These are phyloP conservation scores for Amanita rimosa DNA, from an alignment of 768 basidiomycete genomes.

Conservation along the genomic window DNA sequence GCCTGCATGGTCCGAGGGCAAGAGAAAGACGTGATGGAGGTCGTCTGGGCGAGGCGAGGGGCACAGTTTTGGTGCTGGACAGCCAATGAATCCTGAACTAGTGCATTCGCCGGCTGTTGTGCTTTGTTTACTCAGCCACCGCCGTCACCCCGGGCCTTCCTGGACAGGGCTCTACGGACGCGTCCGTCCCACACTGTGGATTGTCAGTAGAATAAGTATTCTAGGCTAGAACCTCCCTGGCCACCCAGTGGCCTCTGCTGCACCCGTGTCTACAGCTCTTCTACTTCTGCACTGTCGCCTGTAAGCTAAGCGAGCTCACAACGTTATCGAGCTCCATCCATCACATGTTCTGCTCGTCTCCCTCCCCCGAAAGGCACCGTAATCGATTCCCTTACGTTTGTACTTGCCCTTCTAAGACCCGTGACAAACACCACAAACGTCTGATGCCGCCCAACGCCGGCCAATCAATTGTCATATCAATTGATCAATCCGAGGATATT, in stretches of 20 bases:
- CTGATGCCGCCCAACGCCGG: background rate
- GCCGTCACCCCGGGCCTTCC: slow-evolving; percentile 10
- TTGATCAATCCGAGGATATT: background rate
- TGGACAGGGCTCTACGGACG: no score
- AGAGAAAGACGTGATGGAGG: slow-evolving; percentile 44
- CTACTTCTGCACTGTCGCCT: background rate
- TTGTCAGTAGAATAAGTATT: no score
- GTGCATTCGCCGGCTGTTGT: slow-evolving; percentile 12
- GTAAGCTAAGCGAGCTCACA: background rate
- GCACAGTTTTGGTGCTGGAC: slow-evolving; percentile 24
- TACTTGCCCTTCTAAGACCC: background rate
- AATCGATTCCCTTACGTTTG: background rate
- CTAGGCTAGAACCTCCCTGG: no score
- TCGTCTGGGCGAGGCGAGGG: slow-evolving; percentile 17
- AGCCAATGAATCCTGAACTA: slow-evolving; percentile 29
- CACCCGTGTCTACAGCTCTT: no score
- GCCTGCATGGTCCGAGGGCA: slow-evolving; percentile 55
- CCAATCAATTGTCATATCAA: background rate
- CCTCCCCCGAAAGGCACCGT: background rate
- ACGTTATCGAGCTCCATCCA: background rate
- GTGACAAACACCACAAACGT: background rate
- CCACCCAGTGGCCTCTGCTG: background rate
- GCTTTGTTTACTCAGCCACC: slow-evolving; percentile 19
- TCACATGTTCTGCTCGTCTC: slow-evolving; percentile 2
- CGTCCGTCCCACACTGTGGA: no score